Percentiles rank a stretch among this genome's conserved stretches.
Evolutionary conservation across 495 filamentous ascomycete genomes (phyloP).

Genomic region (Penicillium cinerascens): DNA sequence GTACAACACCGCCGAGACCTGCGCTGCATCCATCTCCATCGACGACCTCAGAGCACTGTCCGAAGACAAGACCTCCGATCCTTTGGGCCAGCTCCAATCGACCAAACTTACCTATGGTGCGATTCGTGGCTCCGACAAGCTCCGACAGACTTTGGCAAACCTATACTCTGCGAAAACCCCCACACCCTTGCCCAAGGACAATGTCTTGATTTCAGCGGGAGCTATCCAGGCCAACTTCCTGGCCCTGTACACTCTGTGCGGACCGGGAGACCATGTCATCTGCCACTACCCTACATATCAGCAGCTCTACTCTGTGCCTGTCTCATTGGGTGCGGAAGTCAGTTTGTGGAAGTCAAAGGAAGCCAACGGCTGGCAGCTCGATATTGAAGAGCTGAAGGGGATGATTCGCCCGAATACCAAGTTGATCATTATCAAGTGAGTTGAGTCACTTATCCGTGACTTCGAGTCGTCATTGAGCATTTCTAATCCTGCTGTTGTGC

Average conservation of each 20-base stretch:
- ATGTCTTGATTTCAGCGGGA: conserved; percentile 74
- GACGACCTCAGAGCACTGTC: conserved; percentile 61
- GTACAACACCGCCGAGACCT: conserved; percentile 86
- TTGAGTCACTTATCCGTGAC: background rate
- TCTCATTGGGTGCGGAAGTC: conserved; percentile 75
- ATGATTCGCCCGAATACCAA: conserved; percentile 76
- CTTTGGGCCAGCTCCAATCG: conserved; percentile 36
- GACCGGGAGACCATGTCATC: conserved; percentile 82
- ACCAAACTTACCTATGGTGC: conserved; percentile 64
- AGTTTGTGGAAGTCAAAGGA: conserved; percentile 72
- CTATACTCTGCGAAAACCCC: conserved; percentile 59
- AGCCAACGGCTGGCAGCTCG: conserved; percentile 61
- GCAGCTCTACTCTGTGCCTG: conserved; percentile 76
- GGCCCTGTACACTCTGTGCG: conserved; percentile 68
- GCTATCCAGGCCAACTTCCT: conserved; percentile 85
- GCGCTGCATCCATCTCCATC: conserved; percentile 75
- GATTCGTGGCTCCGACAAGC: conserved; percentile 63
- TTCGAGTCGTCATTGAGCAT: background rate
- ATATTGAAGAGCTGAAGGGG: conserved; percentile 61
- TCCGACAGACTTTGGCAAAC: conserved; percentile 60
- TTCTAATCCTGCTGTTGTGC: conserved; percentile 4
- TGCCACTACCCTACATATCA: conserved; percentile 91
- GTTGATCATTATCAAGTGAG: conserved; percentile 62
- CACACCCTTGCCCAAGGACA: conserved; percentile 53
- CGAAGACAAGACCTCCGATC: conserved; percentile 46